Evolutionary conservation across 2,329 filamentous ascomycete species (phyloP).

Genomic region (Pseudocercospora ulei): DNA sequence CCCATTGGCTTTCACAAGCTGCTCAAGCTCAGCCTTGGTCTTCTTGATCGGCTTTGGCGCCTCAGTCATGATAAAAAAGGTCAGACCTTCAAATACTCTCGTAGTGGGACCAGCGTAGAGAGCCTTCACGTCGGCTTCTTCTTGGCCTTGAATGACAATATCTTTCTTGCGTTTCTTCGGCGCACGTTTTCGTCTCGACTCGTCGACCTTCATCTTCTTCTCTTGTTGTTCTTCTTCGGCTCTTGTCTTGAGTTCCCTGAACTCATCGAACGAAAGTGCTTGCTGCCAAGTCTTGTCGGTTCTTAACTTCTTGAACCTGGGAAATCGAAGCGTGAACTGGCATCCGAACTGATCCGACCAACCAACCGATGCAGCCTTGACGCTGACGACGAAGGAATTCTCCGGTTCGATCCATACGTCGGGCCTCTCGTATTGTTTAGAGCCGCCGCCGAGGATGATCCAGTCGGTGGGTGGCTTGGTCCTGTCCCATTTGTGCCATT

Average conservation of each 20-base stretch:
- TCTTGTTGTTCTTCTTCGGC: conserved; percentile 62
- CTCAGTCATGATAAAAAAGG: conserved; percentile 74
- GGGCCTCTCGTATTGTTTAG: conserved; percentile 64
- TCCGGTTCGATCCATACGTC: conserved; percentile 88
- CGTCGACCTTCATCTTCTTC: conserved; percentile 64
- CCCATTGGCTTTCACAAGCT: conserved; percentile 71
- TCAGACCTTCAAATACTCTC: conserved; percentile 62
- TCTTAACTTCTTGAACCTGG: conserved; percentile 71
- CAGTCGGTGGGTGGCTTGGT: conserved; percentile 65
- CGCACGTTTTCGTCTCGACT: conserved; percentile 52
- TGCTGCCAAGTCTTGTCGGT: conserved; percentile 77
- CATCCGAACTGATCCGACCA: conserved; percentile 68
- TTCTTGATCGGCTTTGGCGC: conserved; percentile 59
- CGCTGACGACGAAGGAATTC: conserved; percentile 76
- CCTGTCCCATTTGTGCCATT: conserved; percentile 79
- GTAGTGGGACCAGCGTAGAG: conserved; percentile 51
- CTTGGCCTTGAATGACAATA: conserved; percentile 64
- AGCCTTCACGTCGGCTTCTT: conserved; percentile 39
- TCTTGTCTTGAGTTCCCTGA: conserved; percentile 58
- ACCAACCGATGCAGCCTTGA: conserved; percentile 75
- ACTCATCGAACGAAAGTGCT: conserved; percentile 68
- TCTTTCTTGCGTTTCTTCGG: conserved; percentile 54
- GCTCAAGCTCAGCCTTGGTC: conserved; percentile 68
- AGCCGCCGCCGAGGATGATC: conserved; percentile 71
- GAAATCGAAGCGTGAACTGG: conserved; percentile 74